Evolutionary conservation across 768 basidiomycete genomes (phyloP).

Genomic region (Clavaria fumosa): DNA sequence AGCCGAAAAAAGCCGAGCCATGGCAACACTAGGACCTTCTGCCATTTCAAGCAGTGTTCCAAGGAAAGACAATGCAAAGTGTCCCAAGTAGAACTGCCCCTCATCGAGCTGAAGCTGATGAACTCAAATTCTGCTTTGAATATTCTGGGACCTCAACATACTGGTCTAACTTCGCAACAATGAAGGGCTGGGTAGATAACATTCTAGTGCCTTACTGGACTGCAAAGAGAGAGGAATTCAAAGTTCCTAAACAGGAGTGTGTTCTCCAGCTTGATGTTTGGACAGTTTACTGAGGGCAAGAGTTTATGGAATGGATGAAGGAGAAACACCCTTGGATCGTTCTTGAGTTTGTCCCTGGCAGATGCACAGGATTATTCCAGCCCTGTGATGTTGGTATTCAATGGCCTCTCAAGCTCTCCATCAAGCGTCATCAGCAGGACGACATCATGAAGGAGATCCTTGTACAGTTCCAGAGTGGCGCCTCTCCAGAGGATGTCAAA

Average conservation of each 20-base stretch:
- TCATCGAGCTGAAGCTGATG: conserved; percentile 13
- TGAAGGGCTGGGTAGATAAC: conserved; percentile 12
- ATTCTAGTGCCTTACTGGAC: conserved; percentile 14
- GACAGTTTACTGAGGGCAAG: conserved; percentile 23
- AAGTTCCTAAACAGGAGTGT: conserved; percentile 11
- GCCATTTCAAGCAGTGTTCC: conserved; percentile 22
- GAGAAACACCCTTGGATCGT: conserved; percentile 16
- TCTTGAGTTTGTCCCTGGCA: conserved; percentile 19
- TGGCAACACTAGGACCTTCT: no score
- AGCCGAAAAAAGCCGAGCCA: no score
- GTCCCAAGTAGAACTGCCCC: conserved; percentile 6
- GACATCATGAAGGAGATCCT: no score
- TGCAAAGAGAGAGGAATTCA: conserved; percentile 6
- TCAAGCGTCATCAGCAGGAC: no score
- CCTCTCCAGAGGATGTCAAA: no score
- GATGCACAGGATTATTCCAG: conserved; percentile 22
- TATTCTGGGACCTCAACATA: conserved; percentile 13
- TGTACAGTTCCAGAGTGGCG: no score
- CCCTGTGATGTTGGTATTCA: conserved; percentile 9
- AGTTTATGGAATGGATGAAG: conserved; percentile 22
- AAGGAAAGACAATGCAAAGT: conserved; percentile 14
- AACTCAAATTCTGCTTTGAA: conserved; percentile 11
- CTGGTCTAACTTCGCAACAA: conserved; percentile 17
- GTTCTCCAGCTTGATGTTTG: conserved; percentile 21
- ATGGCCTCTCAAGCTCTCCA: neutral